These are phyloP conservation scores for Phaffomyces antillensis DNA, from an alignment of 805 yeast genomes.

Conservation along the genomic window DNA sequence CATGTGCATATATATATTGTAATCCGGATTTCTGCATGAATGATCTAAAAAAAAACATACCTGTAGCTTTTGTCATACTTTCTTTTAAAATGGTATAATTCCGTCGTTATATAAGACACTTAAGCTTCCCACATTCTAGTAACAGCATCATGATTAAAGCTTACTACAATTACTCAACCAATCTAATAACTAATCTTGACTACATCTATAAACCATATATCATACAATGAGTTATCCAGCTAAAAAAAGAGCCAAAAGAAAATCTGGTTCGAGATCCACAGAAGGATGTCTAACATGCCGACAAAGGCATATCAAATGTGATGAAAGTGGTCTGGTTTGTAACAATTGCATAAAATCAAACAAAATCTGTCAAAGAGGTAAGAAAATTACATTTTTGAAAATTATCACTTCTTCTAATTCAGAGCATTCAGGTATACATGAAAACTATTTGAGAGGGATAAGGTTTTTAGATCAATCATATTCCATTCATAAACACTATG, in stretches of 20 bases:
- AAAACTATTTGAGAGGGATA: not conserved
- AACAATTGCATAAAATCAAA: slow-evolving; percentile 42
- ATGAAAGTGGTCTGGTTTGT: slow-evolving; percentile 49
- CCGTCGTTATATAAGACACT: too few relatives aligned
- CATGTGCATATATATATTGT: too few relatives aligned
- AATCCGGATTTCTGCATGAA: too few relatives aligned
- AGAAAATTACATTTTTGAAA: slow-evolving; percentile 37
- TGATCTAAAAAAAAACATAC: too few relatives aligned
- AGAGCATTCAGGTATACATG: too few relatives aligned
- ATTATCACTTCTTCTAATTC: slow-evolving; percentile 5
- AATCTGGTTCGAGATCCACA: slow-evolving; percentile 20
- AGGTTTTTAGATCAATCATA: slow-evolving; percentile 18
- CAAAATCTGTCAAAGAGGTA: slow-evolving; percentile 40
- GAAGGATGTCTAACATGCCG: slow-evolving; percentile 54
- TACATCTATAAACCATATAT: too few relatives aligned
- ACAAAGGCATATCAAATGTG: slow-evolving; percentile 55
- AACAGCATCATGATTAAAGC: too few relatives aligned
- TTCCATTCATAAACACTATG: slow-evolving; percentile 13
- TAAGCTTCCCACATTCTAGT: too few relatives aligned
- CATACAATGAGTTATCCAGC: not conserved
- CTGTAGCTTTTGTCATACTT: too few relatives aligned
- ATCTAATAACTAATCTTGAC: too few relatives aligned
- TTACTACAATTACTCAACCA: too few relatives aligned
- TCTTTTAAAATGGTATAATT: too few relatives aligned
- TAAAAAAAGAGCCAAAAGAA: not conserved